Conservation (phyloP, 805 yeast species). For the Hanseniaspora nectarophila region DNA sequence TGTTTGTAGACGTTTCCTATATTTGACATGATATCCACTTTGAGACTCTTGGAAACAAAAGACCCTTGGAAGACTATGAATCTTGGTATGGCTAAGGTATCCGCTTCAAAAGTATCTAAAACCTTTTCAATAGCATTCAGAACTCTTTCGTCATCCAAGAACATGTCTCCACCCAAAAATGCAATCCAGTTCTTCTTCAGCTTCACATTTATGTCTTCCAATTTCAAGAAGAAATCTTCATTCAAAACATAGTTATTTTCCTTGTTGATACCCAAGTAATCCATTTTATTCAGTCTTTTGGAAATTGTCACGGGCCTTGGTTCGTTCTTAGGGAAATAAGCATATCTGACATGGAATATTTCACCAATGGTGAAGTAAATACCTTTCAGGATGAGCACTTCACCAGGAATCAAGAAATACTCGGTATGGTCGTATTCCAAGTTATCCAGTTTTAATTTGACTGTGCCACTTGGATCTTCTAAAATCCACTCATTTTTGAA, state of each 20-base stretch:
- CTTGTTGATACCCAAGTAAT: constrained; percentile 61
- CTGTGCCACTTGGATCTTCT: constrained; percentile 69
- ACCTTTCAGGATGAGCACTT: constrained; percentile 74
- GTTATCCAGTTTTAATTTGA: constrained; percentile 23
- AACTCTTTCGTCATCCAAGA: constrained; percentile 46
- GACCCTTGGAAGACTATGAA: constrained; percentile 76
- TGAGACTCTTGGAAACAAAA: constrained; percentile 32
- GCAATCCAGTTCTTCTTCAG: constrained; percentile 47
- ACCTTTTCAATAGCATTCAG: constrained; percentile 57
- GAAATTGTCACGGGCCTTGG: constrained; percentile 41
- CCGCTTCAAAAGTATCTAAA: constrained; percentile 42
- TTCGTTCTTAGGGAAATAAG: constrained; percentile 86
- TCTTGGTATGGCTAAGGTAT: constrained; percentile 37
- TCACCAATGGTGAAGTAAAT: constrained; percentile 56
- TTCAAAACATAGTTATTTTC: constrained; percentile 48
- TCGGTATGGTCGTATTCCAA: constrained; percentile 47
- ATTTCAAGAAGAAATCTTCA: constrained; percentile 41
- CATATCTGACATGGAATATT: constrained; percentile 59
- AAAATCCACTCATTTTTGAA: constrained; percentile 58
- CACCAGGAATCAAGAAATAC: constrained; percentile 58
- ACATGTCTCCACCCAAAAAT: constrained; percentile 64
- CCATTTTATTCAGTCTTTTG: constrained; percentile 47
- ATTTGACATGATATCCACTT: constrained; percentile 5
- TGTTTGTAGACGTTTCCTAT: constrained; percentile 32
- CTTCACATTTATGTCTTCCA: constrained; percentile 46